These are phyloP conservation scores for Halophytophthora batemanensis DNA, from an alignment of 352 stramenopile genomes.

Conservation along the genomic window DNA sequence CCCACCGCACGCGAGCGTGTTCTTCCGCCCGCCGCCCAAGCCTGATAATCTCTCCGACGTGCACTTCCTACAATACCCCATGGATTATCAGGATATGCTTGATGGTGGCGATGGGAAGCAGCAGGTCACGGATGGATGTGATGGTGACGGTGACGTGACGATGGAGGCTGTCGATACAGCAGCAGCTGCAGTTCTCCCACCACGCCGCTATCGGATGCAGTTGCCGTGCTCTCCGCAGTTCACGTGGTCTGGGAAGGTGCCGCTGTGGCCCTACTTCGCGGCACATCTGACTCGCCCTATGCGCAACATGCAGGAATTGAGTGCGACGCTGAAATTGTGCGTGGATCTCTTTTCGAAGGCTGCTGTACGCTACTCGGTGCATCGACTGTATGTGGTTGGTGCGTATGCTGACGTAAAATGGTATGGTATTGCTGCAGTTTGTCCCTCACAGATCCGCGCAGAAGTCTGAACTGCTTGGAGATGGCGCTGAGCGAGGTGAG, in stretches of 20 bases:
- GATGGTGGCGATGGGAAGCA: neutral
- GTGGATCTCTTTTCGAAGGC: neutral
- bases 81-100: conserved; percentile 21
- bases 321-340: conserved; percentile 40
- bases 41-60: neutral
- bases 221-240: conserved; percentile 48
- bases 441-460: conserved; percentile 19
- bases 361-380: no score
- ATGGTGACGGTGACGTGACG: conserved; percentile 16
- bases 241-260: conserved; percentile 32
- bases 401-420: conserved; percentile 2
- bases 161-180: conserved; percentile 9
- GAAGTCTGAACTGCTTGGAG: conserved; percentile 37
- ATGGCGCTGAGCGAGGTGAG: conserved; percentile 35
- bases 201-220: conserved; percentile 14
- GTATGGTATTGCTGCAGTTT: conserved; percentile 23
- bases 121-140: neutral
- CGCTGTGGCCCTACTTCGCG: conserved; percentile 71
- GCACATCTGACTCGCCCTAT: conserved; percentile 47
- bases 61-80: conserved; percentile 39
- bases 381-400: neutral
- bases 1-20: conserved; percentile 24
- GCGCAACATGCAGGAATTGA: conserved; percentile 29
- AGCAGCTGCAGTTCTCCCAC: neutral
- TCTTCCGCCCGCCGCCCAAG: conserved; percentile 42